phyloP scores from a whole-genome alignment of 2,329 filamentous ascomycete species.

The Aureobasidium sp. region DNA sequence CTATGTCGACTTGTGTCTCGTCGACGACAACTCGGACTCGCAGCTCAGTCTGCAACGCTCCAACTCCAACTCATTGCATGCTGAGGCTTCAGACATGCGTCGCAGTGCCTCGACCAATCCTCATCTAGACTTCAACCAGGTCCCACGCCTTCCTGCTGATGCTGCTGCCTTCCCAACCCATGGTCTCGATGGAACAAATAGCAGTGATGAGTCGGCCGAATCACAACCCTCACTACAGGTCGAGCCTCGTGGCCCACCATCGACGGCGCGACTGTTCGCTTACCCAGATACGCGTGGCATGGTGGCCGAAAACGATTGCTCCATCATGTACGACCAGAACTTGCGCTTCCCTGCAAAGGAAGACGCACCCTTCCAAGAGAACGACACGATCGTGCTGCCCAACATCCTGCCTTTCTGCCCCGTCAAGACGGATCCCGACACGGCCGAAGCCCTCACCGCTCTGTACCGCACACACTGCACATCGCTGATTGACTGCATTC shows the following conservation, averaged over 20 bases:
- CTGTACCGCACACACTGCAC: slow-evolving; percentile 93
- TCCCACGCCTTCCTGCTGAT: slow-evolving; percentile 40
- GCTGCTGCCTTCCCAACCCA: slow-evolving; percentile 38
- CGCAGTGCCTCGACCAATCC: slow-evolving; percentile 25
- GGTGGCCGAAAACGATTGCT: slow-evolving; percentile 32
- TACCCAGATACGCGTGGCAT: slow-evolving; percentile 38
- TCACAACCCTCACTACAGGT: slow-evolving; percentile 21
- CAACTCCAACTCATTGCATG: slow-evolving; percentile 16
- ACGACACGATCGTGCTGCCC: slow-evolving; percentile 72
- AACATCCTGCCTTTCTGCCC: slow-evolving; percentile 76
- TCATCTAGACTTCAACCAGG: slow-evolving; percentile 31
- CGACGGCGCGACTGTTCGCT: slow-evolving; percentile 38
- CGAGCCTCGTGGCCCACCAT: slow-evolving; percentile 31
- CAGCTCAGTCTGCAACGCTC: slow-evolving; percentile 18
- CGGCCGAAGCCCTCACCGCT: slow-evolving; percentile 75
- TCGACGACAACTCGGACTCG: slow-evolving; percentile 32
- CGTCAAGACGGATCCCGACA: slow-evolving; percentile 72
- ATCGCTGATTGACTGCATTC: slow-evolving; percentile 87
- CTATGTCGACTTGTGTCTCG: slow-evolving; percentile 55
- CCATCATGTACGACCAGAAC: slow-evolving; percentile 51
- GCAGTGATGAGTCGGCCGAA: slow-evolving; percentile 21
- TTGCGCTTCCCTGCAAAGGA: slow-evolving; percentile 54
- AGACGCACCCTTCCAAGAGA: slow-evolving; percentile 51
- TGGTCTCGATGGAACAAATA: slow-evolving; percentile 18
- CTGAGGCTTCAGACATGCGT: slow-evolving; percentile 17